phyloP scores from a whole-genome alignment of 208 protist genomes.

The Wallacemonas sp. region DNA sequence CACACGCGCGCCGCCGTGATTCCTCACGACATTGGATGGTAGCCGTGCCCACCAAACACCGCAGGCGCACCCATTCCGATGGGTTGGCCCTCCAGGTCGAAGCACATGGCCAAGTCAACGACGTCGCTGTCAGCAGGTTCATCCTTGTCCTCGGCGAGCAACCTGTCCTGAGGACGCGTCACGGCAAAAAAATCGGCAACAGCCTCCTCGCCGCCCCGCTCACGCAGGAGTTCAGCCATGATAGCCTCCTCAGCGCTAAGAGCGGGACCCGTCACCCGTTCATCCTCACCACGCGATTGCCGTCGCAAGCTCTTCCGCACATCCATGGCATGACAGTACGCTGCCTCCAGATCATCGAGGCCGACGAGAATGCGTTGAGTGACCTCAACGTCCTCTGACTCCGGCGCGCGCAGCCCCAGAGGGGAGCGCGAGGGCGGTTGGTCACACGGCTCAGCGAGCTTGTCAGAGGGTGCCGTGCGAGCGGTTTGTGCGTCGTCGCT shows the following conservation, averaged over 20 bases:
- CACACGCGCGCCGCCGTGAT: too few relatives aligned
- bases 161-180: not conserved
- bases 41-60: slow-evolving; percentile 77
- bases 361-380: slow-evolving; percentile 40
- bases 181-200: slow-evolving; percentile 11
- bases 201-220: slow-evolving; percentile 41
- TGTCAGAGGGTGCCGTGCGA: too few relatives aligned
- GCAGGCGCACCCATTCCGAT: slow-evolving; percentile 62
- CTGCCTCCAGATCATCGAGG: slow-evolving; percentile 68
- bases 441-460: too few relatives aligned
- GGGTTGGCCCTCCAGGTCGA: slow-evolving; percentile 51
- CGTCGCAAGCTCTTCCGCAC: not conserved
- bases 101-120: slow-evolving; percentile 81
- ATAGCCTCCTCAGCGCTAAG: slow-evolving; percentile 39
- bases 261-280: not conserved
- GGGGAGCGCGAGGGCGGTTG: not conserved
- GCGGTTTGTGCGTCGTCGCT: not conserved
- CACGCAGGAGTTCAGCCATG: slow-evolving; percentile 61
- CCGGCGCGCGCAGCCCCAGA: not conserved
- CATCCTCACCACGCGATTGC: not conserved
- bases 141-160: slow-evolving; percentile 14
- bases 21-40: slow-evolving; percentile 51
- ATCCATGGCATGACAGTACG: slow-evolving; percentile 31
- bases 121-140: slow-evolving; percentile 21
- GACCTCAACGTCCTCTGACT: slow-evolving; percentile 23